Evolutionary conservation across 805 yeast species (phyloP).

Genomic region (Vanderwaltozyma verrucispora): DNA sequence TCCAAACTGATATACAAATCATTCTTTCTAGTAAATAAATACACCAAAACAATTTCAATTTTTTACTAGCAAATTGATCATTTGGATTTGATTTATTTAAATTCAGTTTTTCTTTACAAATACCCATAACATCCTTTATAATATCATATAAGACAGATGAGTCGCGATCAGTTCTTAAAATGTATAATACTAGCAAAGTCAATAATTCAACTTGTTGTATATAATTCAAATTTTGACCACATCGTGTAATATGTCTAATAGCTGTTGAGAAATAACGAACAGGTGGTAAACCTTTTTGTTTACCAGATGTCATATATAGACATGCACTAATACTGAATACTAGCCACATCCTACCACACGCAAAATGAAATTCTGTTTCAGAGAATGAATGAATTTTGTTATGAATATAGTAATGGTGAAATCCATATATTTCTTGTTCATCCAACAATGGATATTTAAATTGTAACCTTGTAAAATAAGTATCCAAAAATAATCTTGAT

Average conservation of each 20-base stretch:
- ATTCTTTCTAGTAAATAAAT: conserved; percentile 49
- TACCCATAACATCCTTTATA: conserved; percentile 40
- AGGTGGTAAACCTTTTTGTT: conserved; percentile 44
- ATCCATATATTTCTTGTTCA: conserved; percentile 40
- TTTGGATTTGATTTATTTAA: conserved; percentile 20
- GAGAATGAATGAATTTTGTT: conserved; percentile 31
- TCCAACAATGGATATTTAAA: conserved; percentile 48
- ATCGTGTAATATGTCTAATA: conserved; percentile 42
- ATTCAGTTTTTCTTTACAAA: conserved; percentile 28
- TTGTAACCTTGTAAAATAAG: conserved; percentile 44
- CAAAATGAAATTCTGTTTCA: conserved; percentile 35
- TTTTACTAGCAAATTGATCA: conserved; percentile 27
- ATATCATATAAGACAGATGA: conserved; percentile 43
- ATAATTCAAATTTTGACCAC: conserved; percentile 31
- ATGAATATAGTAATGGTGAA: conserved; percentile 40
- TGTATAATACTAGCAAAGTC: conserved; percentile 41
- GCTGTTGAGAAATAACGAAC: conserved; percentile 50
- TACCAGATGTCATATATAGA: conserved; percentile 45
- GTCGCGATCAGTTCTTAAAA: conserved; percentile 53
- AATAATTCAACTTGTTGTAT: conserved; percentile 43
- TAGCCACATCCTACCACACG: conserved; percentile 46
- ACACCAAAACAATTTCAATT: conserved; percentile 53
- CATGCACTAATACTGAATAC: conserved; percentile 43
- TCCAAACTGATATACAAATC: conserved; percentile 53
- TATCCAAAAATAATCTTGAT: conserved; percentile 41